These are phyloP conservation scores for Nigrograna mackinnonii DNA, from an alignment of 2,329 filamentous ascomycete genomes.

Conservation along the genomic window DNA sequence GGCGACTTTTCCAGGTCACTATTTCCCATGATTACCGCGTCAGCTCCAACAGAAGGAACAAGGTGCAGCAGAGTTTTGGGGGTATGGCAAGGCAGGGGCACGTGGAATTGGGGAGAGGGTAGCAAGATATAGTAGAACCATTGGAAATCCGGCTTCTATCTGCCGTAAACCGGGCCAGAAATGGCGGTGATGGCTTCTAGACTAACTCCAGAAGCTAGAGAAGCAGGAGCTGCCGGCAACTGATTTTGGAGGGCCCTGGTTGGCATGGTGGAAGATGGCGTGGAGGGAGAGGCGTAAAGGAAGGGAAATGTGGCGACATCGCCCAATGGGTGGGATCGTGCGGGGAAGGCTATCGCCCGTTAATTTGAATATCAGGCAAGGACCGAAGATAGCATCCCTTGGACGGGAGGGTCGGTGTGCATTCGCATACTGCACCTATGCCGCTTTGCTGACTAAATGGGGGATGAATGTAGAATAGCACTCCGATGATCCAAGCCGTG, in stretches of 20 bases:
- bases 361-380: not conserved
- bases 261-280: not conserved
- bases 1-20: slow-evolving; percentile 2
- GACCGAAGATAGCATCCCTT: no score
- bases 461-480: no score
- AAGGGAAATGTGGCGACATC: not conserved
- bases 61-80: not conserved
- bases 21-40: not conserved
- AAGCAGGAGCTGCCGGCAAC: not conserved
- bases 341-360: not conserved
- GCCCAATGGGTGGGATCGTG: not conserved
- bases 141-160: not conserved
- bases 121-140: slow-evolving; percentile 1
- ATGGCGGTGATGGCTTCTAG: not conserved
- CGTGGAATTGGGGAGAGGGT: not conserved
- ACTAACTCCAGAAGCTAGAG: not conserved
- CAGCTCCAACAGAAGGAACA: not conserved
- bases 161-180: not conserved
- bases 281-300: not conserved
- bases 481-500: no score
- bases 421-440: no score
- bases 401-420: no score
- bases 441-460: no score
- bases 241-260: not conserved
- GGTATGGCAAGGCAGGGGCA: not conserved